Base-by-base conservation (phyloP, 345 rosid genomes). In the Pseudoturritis turrita region DNA sequence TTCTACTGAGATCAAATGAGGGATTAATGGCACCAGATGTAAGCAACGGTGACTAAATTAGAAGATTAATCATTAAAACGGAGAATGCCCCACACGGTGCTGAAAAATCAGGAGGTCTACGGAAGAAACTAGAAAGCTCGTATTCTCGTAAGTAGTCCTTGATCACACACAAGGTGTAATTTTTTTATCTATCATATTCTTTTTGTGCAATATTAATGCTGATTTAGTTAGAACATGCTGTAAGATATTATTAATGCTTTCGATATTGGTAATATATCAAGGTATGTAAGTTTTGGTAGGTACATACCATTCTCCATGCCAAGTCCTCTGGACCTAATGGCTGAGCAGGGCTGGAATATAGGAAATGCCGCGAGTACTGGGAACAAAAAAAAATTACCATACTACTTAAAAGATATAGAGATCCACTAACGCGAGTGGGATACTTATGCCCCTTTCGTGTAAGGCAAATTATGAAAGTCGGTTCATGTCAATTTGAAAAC, bases 251-350 rank as follows among this genome's bases (percentile, higher is more conserved):
- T 26, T 23, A 33, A 10, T 23, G 46, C 40, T 59, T 53, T 52
- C 2, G 5, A 21, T 37, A 25, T 10, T 7, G 35, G 33, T 47
- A 7, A 5, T 29, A 40, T 50, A 53, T 26, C 0, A 31, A 7
- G 8, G 6, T 31, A 40, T 12, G 10, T n/a, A 43, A 53, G 41
- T 62, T 31, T 64, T 54, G 3, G 36, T 46, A 19, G 40, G 31
- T 44, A 82, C 91, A 10, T 65, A 95, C 96, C 99, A 96, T 88
- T 85, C 94, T 85, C 99, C 99, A 96, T 50, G 81, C 83, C 73
- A 96, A 78, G 80, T 96, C 99, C 82, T 96, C 99, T 4, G 98
- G 96, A 72, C 99, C 99, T 82, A 88, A 75, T 14, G 90, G 95
- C 71, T 81, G 96, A 65, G 98, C 98, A 70, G 98, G 99, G 79